A percentile compares a stretch with the other conserved stretches of the same genome.
Evolutionary conservation across 1,284 basidiomycete genomes (phyloP).

Genomic region (Pseudozyma flocculosa): DNA sequence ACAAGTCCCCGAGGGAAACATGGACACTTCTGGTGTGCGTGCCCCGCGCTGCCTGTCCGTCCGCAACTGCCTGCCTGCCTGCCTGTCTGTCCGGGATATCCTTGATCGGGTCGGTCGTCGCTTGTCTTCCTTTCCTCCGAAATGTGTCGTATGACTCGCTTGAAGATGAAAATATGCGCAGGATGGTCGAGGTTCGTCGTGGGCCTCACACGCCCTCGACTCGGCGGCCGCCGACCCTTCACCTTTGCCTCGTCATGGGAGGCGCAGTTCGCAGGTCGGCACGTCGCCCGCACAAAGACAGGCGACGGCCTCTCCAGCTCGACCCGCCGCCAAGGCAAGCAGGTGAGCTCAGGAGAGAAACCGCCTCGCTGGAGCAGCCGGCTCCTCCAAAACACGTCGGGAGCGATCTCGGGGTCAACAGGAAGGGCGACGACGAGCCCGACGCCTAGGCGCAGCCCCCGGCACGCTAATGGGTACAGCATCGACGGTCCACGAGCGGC

Average conservation of each 20-base stretch:
- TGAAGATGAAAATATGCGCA: no score
- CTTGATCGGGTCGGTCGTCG: no score
- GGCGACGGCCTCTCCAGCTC: neutral
- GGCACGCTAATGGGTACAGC: neutral
- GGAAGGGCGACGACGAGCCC: neutral
- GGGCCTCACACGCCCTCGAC: constrained; percentile 37
- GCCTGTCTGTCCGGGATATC: no score
- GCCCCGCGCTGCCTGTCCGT: no score
- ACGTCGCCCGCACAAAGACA: constrained; percentile 7
- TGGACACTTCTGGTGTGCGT: no score
- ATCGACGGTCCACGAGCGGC: neutral
- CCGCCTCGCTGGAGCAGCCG: constrained; percentile 30
- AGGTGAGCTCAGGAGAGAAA: neutral
- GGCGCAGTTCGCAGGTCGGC: constrained; percentile 39
- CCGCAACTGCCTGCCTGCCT: no score
- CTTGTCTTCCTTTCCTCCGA: no score
- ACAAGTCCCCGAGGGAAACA: no score
- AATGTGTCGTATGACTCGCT: neutral
- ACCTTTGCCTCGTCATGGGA: constrained; percentile 36
- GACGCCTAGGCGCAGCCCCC: neutral
- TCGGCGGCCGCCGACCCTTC: constrained; percentile 39
- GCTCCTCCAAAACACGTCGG: constrained; percentile 2
- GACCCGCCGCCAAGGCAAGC: neutral
- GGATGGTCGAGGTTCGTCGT: no score
- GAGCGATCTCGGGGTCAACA: neutral